A percentile compares a stretch with the other conserved stretches of the same genome.
phyloP scores from a whole-genome alignment of 2,329 filamentous ascomycete species.

The Helicocarpus griseus region DNA sequence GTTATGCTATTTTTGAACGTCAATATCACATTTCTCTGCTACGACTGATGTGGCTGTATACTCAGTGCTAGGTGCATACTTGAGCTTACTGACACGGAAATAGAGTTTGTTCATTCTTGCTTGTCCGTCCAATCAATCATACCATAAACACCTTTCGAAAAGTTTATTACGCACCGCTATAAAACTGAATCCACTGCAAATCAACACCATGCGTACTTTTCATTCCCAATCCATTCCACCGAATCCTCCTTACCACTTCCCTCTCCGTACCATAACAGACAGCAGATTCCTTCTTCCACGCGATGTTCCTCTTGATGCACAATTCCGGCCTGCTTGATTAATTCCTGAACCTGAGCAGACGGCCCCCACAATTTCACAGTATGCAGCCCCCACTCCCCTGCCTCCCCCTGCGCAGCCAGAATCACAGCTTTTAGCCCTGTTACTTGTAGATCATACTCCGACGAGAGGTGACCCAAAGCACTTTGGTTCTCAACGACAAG shows the following conservation, averaged over 20 bases:
- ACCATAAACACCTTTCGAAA: neutral
- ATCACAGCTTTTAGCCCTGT: constrained; percentile 13
- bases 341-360: constrained; percentile 5
- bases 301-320: constrained; percentile 10
- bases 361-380: constrained; percentile 17
- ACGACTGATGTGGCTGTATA: no score
- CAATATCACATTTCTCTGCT: no score
- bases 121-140: no score
- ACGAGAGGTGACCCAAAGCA: neutral
- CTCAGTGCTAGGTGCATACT: no score
- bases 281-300: constrained; percentile 12
- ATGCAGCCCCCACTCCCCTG: constrained; percentile 14
- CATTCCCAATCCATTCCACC: constrained; percentile 23
- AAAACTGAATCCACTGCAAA: neutral
- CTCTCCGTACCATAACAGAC: constrained; percentile 16
- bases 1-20: no score
- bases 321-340: constrained; percentile 11
- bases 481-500: constrained; percentile 11
- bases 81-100: no score
- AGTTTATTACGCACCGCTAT: neutral
- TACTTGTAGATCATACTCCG: constrained; percentile 9
- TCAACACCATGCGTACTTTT: constrained; percentile 25
- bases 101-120: no score
- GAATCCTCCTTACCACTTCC: constrained; percentile 6
- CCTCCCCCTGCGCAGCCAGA: constrained; percentile 15